phyloP scores from a whole-genome alignment of 73 alveolate species.

The Durusdinium trenchii region DNA sequence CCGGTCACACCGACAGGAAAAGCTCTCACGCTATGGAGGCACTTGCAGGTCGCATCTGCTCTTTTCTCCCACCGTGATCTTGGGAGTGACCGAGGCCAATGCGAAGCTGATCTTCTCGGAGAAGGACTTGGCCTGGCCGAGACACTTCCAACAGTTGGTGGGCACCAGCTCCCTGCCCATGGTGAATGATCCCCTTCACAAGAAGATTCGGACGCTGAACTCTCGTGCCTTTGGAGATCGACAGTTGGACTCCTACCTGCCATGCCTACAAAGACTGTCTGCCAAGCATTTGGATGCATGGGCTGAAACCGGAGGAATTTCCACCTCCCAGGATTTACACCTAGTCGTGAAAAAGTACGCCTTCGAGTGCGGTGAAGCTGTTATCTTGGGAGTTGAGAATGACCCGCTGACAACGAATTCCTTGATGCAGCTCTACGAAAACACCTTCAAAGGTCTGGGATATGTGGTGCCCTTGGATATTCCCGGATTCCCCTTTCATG shows the following conservation, averaged over 20 bases:
- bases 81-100: constrained; percentile 72
- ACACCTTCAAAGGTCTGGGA: constrained; percentile 47
- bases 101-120: constrained; percentile 36
- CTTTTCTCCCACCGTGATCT: not conserved
- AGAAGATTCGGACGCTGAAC: constrained; percentile 40
- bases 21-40: constrained; percentile 59
- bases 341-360: constrained; percentile 42
- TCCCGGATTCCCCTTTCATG: constrained; percentile 75
- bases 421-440: constrained; percentile 52
- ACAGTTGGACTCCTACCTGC: constrained; percentile 41
- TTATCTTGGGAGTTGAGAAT: constrained; percentile 53
- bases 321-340: not conserved
- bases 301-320: not conserved
- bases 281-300: constrained; percentile 57
- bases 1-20: not conserved
- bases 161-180: constrained; percentile 7
- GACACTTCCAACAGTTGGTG: constrained; percentile 20
- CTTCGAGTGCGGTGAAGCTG: constrained; percentile 78
- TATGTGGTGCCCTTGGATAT: constrained; percentile 35
- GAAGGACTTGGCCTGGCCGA: constrained; percentile 49
- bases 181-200: constrained; percentile 70
- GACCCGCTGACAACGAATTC: constrained; percentile 14
- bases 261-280: not conserved
- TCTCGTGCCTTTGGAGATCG: constrained; percentile 37
- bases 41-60: constrained; percentile 34